These are phyloP conservation scores for Pseudevernia furfuracea DNA, from an alignment of 495 filamentous ascomycete species.

Conservation along the genomic window DNA sequence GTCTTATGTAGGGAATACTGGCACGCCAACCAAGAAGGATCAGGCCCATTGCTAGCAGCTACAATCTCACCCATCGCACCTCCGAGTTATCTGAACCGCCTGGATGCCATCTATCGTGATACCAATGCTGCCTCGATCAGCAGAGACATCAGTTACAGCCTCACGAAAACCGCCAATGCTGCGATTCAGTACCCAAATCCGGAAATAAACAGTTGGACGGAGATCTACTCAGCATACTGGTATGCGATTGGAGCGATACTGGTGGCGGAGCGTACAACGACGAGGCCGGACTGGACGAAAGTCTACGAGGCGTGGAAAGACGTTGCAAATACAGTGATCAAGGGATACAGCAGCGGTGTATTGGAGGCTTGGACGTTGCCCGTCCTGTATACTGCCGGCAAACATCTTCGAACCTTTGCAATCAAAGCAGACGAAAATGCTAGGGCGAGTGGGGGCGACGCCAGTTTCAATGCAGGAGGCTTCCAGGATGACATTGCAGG, in stretches of 20 bases:
- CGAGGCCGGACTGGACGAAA: slow-evolving; percentile 46
- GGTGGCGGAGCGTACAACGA: slow-evolving; percentile 40
- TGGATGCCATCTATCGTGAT: slow-evolving; percentile 55
- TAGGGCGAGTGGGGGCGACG: slow-evolving; percentile 37
- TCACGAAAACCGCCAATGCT: slow-evolving; percentile 47
- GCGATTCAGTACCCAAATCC: slow-evolving; percentile 46
- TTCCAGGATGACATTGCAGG: slow-evolving; percentile 72
- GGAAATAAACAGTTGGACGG: slow-evolving; percentile 68
- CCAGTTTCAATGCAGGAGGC: slow-evolving; percentile 36
- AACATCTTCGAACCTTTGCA: slow-evolving; percentile 77
- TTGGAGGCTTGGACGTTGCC: slow-evolving; percentile 84
- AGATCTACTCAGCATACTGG: slow-evolving; percentile 79
- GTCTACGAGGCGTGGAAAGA: slow-evolving; percentile 85
- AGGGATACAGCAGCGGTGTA: slow-evolving; percentile 58
- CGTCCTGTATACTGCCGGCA: slow-evolving; percentile 75
- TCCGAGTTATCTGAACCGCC: slow-evolving; percentile 45
- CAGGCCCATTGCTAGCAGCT: slow-evolving; percentile 59
- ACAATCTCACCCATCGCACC: slow-evolving; percentile 62
- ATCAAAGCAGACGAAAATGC: slow-evolving; percentile 72
- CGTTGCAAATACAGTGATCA: slow-evolving; percentile 57
- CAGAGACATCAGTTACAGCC: slow-evolving; percentile 50
- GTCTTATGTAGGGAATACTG: slow-evolving; percentile 54
- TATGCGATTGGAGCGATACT: slow-evolving; percentile 64
- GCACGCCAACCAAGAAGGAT: slow-evolving; percentile 43
- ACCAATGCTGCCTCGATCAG: slow-evolving; percentile 49